phyloP scores from a whole-genome alignment of 345 rosid genomes.

The Arabidopsis arenosa region DNA sequence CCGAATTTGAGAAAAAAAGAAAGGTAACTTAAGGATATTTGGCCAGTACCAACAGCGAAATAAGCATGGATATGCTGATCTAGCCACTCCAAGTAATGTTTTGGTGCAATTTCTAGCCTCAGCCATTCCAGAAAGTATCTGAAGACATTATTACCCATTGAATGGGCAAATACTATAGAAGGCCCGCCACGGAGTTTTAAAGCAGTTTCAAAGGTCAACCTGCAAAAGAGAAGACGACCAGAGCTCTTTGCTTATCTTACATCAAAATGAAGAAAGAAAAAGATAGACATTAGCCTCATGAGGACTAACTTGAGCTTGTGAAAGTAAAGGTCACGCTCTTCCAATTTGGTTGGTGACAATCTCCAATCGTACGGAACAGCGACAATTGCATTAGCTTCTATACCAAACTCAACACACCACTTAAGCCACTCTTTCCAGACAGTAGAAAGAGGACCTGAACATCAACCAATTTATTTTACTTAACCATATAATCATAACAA shows the following conservation, averaged over 20 bases:
- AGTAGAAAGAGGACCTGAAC: constrained; percentile 91
- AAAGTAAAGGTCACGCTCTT: constrained; percentile 97
- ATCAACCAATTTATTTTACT: constrained; percentile 24
- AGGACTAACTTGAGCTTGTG: constrained; percentile 89
- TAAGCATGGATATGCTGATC: constrained; percentile 94
- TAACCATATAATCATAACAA: constrained; percentile 11
- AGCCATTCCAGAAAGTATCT: constrained; percentile 98
- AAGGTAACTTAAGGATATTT: constrained; percentile 18
- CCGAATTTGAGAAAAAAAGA: constrained; percentile 23
- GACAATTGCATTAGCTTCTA: constrained; percentile 90
- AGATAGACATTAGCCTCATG: constrained; percentile 4
- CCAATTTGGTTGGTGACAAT: constrained; percentile 89
- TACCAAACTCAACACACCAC: constrained; percentile 98
- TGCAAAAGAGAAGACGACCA: constrained; percentile 43
- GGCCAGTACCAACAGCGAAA: constrained; percentile 85
- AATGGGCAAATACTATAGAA: constrained; percentile 93
- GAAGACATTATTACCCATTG: constrained; percentile 93
- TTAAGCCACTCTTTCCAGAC: constrained; percentile 99
- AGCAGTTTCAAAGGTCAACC: constrained; percentile 96
- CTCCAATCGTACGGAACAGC: constrained; percentile 99
- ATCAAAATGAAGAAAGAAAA: background rate
- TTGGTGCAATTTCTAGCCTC: constrained; percentile 98
- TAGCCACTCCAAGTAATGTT: constrained; percentile 84
- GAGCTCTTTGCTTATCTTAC: background rate
- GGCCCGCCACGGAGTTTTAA: constrained; percentile 93